phyloP scores from a whole-genome alignment of 495 filamentous ascomycete species.

The Xylaria grammica region DNA sequence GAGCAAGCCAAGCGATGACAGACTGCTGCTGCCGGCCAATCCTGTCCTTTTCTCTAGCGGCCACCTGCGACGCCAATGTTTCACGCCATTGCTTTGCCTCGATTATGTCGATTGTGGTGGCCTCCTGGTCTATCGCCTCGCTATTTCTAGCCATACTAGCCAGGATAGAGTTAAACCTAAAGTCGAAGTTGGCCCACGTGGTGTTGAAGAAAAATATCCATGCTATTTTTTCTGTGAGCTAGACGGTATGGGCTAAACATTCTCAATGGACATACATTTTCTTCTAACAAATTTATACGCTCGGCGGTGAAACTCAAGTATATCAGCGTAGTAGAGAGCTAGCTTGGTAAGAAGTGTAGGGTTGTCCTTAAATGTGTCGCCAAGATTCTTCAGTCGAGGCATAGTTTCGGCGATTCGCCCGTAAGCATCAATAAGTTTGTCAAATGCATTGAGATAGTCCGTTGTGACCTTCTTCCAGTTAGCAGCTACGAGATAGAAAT shows the following conservation, averaged over 20 bases:
- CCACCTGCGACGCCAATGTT: conserved; percentile 8
- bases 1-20: conserved; percentile 23
- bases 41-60: conserved; percentile 16
- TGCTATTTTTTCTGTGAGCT: conserved; percentile 26
- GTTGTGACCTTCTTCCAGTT: not conserved
- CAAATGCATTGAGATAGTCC: conserved; percentile 30
- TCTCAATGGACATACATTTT: no score
- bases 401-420: conserved; percentile 42
- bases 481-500: not conserved
- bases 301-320: conserved; percentile 45
- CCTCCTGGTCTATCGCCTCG: conserved; percentile 42
- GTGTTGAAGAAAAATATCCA: conserved; percentile 44
- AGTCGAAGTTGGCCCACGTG: conserved; percentile 38
- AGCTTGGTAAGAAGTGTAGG: conserved; percentile 38
- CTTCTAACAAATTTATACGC: conserved; percentile 46
- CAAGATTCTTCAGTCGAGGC: conserved; percentile 39
- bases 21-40: conserved; percentile 8
- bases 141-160: conserved; percentile 34
- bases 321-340: conserved; percentile 42
- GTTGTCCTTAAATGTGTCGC: conserved; percentile 33
- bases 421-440: conserved; percentile 44
- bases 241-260: no score
- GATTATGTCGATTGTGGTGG: conserved; percentile 32
- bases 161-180: conserved; percentile 39
- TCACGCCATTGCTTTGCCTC: conserved; percentile 32